phyloP scores from a whole-genome alignment of 2,329 filamentous ascomycete species.

The Periconia digitata region DNA sequence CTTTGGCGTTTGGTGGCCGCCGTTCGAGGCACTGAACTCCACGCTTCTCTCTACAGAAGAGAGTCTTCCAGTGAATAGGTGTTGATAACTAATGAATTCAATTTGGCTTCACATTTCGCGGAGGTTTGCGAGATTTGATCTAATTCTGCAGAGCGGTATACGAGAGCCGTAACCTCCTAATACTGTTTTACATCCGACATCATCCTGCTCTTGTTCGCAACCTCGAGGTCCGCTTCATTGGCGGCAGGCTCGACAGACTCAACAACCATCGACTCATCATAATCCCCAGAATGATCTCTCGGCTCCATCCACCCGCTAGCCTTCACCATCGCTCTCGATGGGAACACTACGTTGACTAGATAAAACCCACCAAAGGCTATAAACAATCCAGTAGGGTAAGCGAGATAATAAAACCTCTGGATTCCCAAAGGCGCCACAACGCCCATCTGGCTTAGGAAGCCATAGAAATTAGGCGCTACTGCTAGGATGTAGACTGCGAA shows the following conservation, averaged over 20 bases:
- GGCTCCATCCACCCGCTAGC: background rate
- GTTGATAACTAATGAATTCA: too few relatives aligned
- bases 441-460: conserved; percentile 48
- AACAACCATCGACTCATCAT: background rate
- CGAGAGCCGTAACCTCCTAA: background rate
- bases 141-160: too few relatives aligned
- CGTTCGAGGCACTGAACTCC: background rate
- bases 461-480: conserved; percentile 31
- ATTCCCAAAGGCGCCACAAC: background rate
- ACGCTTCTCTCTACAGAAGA: background rate
- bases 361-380: background rate
- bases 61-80: too few relatives aligned
- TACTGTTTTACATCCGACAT: background rate
- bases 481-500: conserved; percentile 22
- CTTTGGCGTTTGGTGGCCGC: background rate
- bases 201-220: background rate
- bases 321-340: background rate
- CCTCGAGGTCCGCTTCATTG: background rate
- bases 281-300: background rate
- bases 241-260: background rate
- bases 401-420: background rate
- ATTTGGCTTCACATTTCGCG: too few relatives aligned
- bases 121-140: too few relatives aligned
- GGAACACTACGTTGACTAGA: background rate
- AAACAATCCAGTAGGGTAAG: background rate